Percentiles rank a stretch among this genome's conserved stretches.
Evolutionary conservation across 495 filamentous ascomycete genomes (phyloP).

Genomic region (Friedmanniomyces endolithicus): DNA sequence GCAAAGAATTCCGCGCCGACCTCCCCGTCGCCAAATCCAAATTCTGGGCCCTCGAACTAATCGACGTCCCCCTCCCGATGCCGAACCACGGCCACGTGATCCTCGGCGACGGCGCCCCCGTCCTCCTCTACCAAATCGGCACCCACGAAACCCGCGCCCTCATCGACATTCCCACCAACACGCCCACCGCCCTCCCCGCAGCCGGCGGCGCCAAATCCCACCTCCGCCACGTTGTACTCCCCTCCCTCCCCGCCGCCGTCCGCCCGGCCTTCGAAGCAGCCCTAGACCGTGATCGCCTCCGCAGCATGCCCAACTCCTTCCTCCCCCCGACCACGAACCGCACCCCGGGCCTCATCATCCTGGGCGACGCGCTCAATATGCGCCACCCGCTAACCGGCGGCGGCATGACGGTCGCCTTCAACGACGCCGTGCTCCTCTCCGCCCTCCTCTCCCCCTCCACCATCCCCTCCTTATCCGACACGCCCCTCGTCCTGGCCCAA

Average conservation of each 20-base stretch:
- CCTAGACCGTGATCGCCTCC: constrained; percentile 56
- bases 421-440: constrained; percentile 67
- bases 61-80: constrained; percentile 65
- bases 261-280: constrained; percentile 64
- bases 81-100: constrained; percentile 76
- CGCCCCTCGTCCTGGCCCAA: constrained; percentile 47
- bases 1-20: constrained; percentile 61
- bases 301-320: constrained; percentile 88
- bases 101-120: constrained; percentile 63
- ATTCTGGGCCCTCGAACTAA: constrained; percentile 86
- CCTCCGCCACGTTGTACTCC: constrained; percentile 62
- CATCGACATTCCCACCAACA: constrained; percentile 74
- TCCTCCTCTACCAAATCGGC: constrained; percentile 95
- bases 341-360: constrained; percentile 61
- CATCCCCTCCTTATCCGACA: constrained; percentile 59
- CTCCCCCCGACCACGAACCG: constrained; percentile 62
- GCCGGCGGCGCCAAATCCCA: constrained; percentile 76
- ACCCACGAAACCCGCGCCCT: constrained; percentile 84
- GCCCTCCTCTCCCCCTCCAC: constrained; percentile 52
- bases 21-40: constrained; percentile 60
- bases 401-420: constrained; percentile 91
- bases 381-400: constrained; percentile 87
- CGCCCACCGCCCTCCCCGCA: constrained; percentile 54
- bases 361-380: constrained; percentile 95
- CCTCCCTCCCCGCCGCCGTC: constrained; percentile 57